phyloP scores from a whole-genome alignment of 1,139 yeast genomes.

The Sugiyamaella neomexicana region DNA sequence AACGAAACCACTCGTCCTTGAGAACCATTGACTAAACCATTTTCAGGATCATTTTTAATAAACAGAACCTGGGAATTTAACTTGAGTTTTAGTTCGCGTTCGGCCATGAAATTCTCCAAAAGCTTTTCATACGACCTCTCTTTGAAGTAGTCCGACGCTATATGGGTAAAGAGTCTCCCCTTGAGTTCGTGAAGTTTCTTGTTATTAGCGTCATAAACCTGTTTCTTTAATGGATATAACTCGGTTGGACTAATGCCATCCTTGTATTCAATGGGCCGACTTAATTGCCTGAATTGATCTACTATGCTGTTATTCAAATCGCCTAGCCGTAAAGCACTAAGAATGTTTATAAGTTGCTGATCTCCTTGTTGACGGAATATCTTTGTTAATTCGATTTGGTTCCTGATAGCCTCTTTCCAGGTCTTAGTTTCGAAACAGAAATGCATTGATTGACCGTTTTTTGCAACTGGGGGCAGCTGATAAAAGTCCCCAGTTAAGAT shows the following conservation, averaged over 20 bases:
- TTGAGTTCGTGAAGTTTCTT: constrained; percentile 51
- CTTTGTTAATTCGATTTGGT: constrained; percentile 63
- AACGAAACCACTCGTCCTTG: constrained; percentile 50
- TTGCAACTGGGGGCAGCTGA: constrained; percentile 78
- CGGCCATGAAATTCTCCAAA: constrained; percentile 52
- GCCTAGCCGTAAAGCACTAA: constrained; percentile 74
- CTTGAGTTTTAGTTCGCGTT: constrained; percentile 47
- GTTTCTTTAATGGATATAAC: constrained; percentile 69
- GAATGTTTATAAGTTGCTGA: constrained; percentile 63
- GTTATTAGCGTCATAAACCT: constrained; percentile 70
- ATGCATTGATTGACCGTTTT: constrained; percentile 2
- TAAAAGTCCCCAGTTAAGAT: constrained; percentile 81
- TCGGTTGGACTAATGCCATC: constrained; percentile 86
- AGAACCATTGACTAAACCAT: constrained; percentile 52
- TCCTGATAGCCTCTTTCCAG: constrained; percentile 52
- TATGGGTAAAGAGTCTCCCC: constrained; percentile 44
- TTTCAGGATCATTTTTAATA: constrained; percentile 47
- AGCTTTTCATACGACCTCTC: constrained; percentile 9
- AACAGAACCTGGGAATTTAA: constrained; percentile 65
- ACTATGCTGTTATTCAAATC: constrained; percentile 50
- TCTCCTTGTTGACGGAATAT: constrained; percentile 95
- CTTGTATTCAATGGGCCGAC: constrained; percentile 55
- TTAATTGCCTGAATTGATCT: constrained; percentile 49
- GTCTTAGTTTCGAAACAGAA: constrained; percentile 78
- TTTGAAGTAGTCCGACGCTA: constrained; percentile 51